Base-by-base conservation (phyloP, 164 flowering plant genomes). In the Sextonia rubra region DNA sequence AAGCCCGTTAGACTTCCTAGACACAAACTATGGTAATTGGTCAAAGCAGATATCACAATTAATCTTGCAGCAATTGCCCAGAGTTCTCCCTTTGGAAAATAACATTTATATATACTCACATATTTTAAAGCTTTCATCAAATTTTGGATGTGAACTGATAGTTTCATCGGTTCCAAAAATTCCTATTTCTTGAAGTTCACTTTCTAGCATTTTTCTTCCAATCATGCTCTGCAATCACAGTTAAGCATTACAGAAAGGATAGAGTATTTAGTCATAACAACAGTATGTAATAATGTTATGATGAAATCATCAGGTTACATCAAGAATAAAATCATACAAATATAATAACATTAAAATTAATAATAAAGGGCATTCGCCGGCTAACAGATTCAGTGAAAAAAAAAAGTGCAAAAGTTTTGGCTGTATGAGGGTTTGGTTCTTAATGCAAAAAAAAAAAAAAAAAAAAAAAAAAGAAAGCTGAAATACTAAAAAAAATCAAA, bases 221-320 rank as follows among this genome's bases (percentile, higher is more conserved):
- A 95, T 87, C 97, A 93, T 95, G 86, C 98, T 95, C 99, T 95
- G 91, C 73, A 75, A 77, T 17, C 44, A 64, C 8, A 29, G 18
- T 29, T 26, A 1, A 29, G 67, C 14, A 14, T 26, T 64, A 26
- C 27, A 26, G 44, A 15, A 15, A 12, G 12, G 20, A 64, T 64
- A 25, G 5, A 29, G 8, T 64, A 20, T 29, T 25, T 4, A 2
- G 24, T 22, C 24, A 14, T 23, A 25, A 14, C 26, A 23, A 25
- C 9, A 61, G 24, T 24, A 58, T 61, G 30, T 61, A 61, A 52
- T 15, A 52, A 15, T 52, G 20, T 52, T 12, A 5, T 3, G 58
- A 52, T 52, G 58, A 12, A 18, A 52, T 52, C 58, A 18, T 18
- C 58, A 5, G 58, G n/a, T 52, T 52, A 15, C 3, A 52, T 52